These are phyloP conservation scores for Fusarium sp. DNA, from an alignment of 2,329 filamentous ascomycete species.

Conservation along the genomic window DNA sequence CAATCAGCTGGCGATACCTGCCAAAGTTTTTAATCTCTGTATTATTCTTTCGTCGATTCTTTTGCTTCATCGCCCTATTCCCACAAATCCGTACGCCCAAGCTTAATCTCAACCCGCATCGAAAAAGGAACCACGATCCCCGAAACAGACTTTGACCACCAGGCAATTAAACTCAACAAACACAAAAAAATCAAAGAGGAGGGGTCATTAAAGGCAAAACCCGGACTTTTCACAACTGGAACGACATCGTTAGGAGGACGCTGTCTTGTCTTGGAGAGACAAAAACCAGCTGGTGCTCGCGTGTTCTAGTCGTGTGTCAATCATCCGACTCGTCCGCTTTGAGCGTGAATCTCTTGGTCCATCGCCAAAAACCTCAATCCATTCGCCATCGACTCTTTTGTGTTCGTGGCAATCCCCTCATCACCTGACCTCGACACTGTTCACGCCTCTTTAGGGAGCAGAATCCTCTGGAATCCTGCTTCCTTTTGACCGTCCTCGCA, in stretches of 20 bases:
- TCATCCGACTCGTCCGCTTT: conserved; percentile 34
- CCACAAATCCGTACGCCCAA: conserved; percentile 21
- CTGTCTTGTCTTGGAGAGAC: conserved; percentile 37
- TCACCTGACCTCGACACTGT: conserved; percentile 28
- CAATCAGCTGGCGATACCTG: conserved; percentile 43
- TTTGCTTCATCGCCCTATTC: conserved; percentile 38
- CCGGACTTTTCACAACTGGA: conserved; percentile 36
- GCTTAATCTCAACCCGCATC: conserved; percentile 39
- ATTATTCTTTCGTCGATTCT: conserved; percentile 44
- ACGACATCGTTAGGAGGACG: conserved; percentile 31
- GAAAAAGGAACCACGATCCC: conserved; percentile 37
- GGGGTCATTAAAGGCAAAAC: conserved; percentile 19
- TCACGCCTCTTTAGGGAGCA: conserved; percentile 11
- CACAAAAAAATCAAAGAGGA: conserved; percentile 41
- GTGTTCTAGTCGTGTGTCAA: conserved; percentile 35
- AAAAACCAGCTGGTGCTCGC: conserved; percentile 39
- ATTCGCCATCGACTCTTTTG: conserved; percentile 10
- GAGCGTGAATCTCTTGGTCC: conserved; percentile 38
- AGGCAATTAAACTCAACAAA: conserved; percentile 42
- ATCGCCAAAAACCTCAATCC: conserved; percentile 13
- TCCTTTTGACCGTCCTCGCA: conserved; percentile 20
- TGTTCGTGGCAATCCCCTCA: conserved; percentile 10
- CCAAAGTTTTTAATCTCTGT: conserved; percentile 43
- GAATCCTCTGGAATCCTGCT: conserved; percentile 22
- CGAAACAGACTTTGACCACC: conserved; percentile 36